phyloP scores from a whole-genome alignment of 1,284 basidiomycete genomes.

The Moesziomyces globuligerus region DNA sequence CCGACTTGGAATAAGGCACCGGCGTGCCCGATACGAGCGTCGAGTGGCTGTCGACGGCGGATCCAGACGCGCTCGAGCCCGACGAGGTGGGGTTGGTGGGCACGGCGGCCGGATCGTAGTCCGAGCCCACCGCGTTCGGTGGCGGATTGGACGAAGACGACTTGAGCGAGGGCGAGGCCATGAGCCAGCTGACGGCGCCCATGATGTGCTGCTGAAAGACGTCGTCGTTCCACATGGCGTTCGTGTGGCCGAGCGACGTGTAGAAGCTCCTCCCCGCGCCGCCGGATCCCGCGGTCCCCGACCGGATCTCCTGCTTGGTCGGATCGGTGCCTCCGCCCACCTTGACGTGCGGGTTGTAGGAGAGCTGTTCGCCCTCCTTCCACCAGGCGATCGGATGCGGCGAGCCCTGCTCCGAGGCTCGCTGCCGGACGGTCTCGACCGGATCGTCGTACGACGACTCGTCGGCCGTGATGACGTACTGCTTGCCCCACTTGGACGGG shows the following conservation, averaged over 20 bases:
- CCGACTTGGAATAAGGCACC: conserved; percentile 35
- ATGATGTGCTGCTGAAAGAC: conserved; percentile 50
- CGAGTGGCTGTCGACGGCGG: conserved; percentile 5
- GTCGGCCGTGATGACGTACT: conserved; percentile 52
- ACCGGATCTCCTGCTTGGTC: conserved; percentile 36
- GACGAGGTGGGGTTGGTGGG: background rate
- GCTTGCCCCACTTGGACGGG: conserved; percentile 42
- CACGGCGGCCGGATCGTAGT: conserved; percentile 11
- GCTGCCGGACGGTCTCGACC: conserved; percentile 32
- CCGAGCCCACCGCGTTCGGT: conserved; percentile 21
- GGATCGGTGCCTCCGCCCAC: conserved; percentile 53
- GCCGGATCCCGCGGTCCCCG: conserved; percentile 43
- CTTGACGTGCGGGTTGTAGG: conserved; percentile 35
- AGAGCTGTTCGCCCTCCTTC: conserved; percentile 52
- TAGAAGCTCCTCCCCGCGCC: conserved; percentile 54
- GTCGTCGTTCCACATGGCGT: conserved; percentile 47
- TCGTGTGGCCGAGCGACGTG: conserved; percentile 53
- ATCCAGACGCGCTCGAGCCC: background rate
- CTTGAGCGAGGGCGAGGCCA: conserved; percentile 42
- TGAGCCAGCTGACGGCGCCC: conserved; percentile 54
- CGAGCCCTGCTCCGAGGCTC: conserved; percentile 37
- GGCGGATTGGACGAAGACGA: conserved; percentile 23
- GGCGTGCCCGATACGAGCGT: conserved; percentile 31
- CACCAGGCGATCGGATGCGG: conserved; percentile 62
- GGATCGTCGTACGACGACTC: conserved; percentile 43